phyloP scores from a whole-genome alignment of 2,329 filamentous ascomycete species.

The Claviceps pusilla region DNA sequence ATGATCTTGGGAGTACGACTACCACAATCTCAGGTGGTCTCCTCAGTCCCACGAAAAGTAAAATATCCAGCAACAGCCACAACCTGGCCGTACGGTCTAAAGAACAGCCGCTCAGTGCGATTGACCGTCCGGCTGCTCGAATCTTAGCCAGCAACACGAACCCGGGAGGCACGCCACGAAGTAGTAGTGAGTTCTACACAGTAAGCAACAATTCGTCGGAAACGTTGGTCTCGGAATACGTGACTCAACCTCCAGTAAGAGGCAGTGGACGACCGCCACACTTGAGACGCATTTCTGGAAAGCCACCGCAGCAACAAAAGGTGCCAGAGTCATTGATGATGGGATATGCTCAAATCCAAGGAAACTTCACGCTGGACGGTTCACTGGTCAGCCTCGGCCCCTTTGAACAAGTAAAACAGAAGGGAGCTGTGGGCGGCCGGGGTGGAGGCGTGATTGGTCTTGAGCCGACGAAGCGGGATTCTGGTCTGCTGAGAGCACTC shows the following conservation, averaged over 20 bases:
- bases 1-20: conserved; percentile 14
- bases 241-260: conserved; percentile 32
- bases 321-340: conserved; percentile 79
- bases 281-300: conserved; percentile 30
- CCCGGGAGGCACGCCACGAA: conserved; percentile 62
- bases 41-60: conserved; percentile 23
- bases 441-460: conserved; percentile 75
- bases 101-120: conserved; percentile 33
- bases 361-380: conserved; percentile 81
- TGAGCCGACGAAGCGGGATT: conserved; percentile 57
- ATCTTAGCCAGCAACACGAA: conserved; percentile 67
- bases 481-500: conserved; percentile 66
- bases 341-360: conserved; percentile 90
- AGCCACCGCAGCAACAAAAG: conserved; percentile 28
- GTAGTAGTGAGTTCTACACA: conserved; percentile 89
- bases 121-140: conserved; percentile 45
- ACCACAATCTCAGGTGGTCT: conserved; percentile 22
- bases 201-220: conserved; percentile 91
- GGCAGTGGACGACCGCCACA: conserved; percentile 26
- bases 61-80: conserved; percentile 17
- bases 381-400: conserved; percentile 77
- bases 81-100: conserved; percentile 25
- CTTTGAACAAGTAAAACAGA: conserved; percentile 92
- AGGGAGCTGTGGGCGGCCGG: conserved; percentile 76
- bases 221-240: conserved; percentile 81